Conservation (phyloP, 2,329 filamentous ascomycete genomes). For the Elsinoe ampelina region DNA sequence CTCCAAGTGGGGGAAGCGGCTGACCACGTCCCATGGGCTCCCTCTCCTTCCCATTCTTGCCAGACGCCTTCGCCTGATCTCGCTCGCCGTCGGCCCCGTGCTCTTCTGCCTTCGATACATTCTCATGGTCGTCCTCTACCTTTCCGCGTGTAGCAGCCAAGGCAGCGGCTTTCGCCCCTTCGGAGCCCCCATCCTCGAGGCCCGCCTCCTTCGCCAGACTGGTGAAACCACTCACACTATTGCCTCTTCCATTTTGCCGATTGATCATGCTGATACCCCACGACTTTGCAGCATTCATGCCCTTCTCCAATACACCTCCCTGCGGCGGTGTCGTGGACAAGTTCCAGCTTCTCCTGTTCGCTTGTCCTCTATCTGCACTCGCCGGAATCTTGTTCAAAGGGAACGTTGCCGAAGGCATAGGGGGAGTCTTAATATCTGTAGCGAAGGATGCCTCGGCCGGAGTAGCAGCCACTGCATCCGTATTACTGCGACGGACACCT, state of each 20-base stretch:
- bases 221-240: conserved; percentile 7
- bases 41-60: neutral
- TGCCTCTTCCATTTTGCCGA: conserved; percentile 28
- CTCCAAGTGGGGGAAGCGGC: conserved; percentile 71
- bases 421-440: neutral
- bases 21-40: conserved; percentile 74
- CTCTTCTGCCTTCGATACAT: conserved; percentile 15
- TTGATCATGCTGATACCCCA: conserved; percentile 47
- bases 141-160: neutral
- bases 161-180: neutral
- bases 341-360: conserved; percentile 3
- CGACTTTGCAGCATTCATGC: conserved; percentile 50
- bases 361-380: neutral
- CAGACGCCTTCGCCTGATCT: neutral
- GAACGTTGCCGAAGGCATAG: neutral
- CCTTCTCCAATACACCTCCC: conserved; percentile 4
- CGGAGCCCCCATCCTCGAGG: conserved; percentile 10
- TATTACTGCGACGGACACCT: neutral
- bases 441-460: neutral
- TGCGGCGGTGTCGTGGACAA: neutral
- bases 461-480: neutral
- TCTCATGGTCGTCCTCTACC: neutral
- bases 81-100: neutral
- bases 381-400: neutral
- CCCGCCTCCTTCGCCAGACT: conserved; percentile 28